Percentiles rank a stretch among this genome's conserved stretches.
phyloP scores from a whole-genome alignment of 2,329 filamentous ascomycete genomes.

The Aureobasidium vineae region DNA sequence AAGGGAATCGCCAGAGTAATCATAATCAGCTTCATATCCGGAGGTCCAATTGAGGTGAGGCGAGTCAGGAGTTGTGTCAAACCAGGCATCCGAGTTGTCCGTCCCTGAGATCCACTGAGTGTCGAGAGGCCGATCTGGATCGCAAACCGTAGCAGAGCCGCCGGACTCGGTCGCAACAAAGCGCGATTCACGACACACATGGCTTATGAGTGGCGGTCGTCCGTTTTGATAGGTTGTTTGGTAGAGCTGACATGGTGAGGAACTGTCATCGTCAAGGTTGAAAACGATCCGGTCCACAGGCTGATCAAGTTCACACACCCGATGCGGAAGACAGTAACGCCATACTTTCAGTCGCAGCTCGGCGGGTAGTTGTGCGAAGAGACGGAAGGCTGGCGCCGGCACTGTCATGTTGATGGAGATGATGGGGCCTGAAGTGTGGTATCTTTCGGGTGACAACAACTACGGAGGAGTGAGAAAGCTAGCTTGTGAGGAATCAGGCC shows the following conservation, averaged over 20 bases:
- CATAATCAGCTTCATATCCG: background rate
- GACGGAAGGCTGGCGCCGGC: background rate
- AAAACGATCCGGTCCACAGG: background rate
- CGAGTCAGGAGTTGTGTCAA: background rate
- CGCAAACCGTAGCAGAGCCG: background rate
- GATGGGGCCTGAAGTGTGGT: no score
- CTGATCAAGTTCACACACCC: background rate
- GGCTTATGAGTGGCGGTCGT: background rate
- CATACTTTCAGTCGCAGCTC: background rate
- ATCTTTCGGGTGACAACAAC: no score
- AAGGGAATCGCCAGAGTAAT: background rate
- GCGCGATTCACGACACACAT: background rate
- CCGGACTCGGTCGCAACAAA: background rate
- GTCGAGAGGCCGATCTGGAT: background rate
- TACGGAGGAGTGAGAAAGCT: no score
- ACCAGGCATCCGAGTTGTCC: background rate
- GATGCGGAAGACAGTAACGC: background rate
- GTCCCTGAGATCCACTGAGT: background rate
- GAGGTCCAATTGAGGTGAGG: background rate
- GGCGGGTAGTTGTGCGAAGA: background rate
- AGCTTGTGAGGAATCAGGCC: no score
- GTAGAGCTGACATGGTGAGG: background rate
- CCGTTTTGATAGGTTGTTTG: background rate
- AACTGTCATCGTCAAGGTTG: no score
- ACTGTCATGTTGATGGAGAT: background rate